A percentile compares a stretch with the other conserved stretches of the same genome.
Evolutionary conservation across 805 yeast species (phyloP).

Genomic region (Aciculoconidium aculeatum): DNA sequence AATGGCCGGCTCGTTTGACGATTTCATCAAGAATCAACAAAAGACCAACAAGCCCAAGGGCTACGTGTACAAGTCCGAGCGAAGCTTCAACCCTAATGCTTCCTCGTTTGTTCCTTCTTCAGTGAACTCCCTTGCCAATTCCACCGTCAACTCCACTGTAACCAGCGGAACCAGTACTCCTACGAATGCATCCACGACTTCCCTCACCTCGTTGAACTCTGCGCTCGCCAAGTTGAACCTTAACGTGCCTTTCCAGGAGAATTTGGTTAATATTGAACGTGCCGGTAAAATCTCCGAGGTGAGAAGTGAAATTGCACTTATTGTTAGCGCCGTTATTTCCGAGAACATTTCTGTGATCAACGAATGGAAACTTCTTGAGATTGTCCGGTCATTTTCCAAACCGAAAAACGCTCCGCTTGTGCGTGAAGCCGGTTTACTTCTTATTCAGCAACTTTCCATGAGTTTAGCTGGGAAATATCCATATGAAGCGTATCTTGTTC

Average conservation of each 20-base stretch:
- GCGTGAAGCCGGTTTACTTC: constrained; percentile 70
- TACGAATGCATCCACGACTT: constrained; percentile 53
- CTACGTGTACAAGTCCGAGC: constrained; percentile 7
- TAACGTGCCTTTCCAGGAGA: constrained; percentile 59
- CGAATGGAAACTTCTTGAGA: constrained; percentile 62
- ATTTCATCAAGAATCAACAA: constrained; percentile 43
- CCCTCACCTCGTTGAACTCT: constrained; percentile 65
- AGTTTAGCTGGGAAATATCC: constrained; percentile 62
- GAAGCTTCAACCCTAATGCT: no score
- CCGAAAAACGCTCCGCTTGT: constrained; percentile 68
- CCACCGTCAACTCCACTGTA: constrained; percentile 26
- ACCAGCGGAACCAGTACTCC: constrained; percentile 33
- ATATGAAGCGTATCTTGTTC: constrained; percentile 66
- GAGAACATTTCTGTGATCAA: constrained; percentile 42
- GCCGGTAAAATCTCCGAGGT: constrained; percentile 51
- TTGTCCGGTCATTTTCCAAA: constrained; percentile 60
- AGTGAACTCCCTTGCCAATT: constrained; percentile 6
- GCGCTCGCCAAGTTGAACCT: constrained; percentile 58
- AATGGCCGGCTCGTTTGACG: constrained; percentile 44
- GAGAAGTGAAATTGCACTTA: constrained; percentile 46
- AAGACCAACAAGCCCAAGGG: constrained; percentile 28
- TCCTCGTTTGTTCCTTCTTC: constrained; percentile 1
- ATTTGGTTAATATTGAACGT: constrained; percentile 45
- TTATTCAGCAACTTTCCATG: constrained; percentile 53
- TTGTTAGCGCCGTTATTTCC: constrained; percentile 42